Base-by-base conservation (phyloP, 2,329 filamentous ascomycete genomes). In the Aspergillus carbonarius region DNA sequence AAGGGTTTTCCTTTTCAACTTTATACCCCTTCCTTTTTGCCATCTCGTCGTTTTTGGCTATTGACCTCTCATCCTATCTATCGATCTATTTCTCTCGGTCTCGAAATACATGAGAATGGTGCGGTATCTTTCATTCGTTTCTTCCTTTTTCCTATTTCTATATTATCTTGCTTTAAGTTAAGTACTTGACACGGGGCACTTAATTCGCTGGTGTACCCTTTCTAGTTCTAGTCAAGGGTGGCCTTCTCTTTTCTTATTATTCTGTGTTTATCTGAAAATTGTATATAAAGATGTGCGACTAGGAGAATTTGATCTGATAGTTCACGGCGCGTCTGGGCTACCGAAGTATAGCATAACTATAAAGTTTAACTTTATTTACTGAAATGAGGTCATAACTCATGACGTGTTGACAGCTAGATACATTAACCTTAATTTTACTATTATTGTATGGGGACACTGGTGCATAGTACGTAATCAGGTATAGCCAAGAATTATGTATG, bases 21-120 rank as follows among this genome's bases (percentile, higher is more conserved):
- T 58, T 62, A 62, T 62, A 60, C 56, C 61, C 59, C 50, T 55
- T 60, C 42, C 30, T 49, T 54, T 46, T 50, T 44, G 46, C 7
- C 30, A 35, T 50, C 42, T 40, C 15, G 15, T 55, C 48, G 44
- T 23, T 37, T 49, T 17, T 39, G n/a, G 40, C 39, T 32, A 30
- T 37, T 42, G 42, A 30, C 20, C n/a, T 39, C n/a, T 39, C n/a
- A n/a, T 39, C 13, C 42, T 30, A 30, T 44, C 44, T 55, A 32
- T 44, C 25, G 9, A 40, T 34, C 27, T 34, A 23, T 54, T 48
- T 17, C 42, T 49, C 35, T 34, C 20, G 20, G 39, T 18, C 39
- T 7, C 23, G 18, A 42, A 42, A 23, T 23, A 42, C 18, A 42
- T 42, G 39, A 42, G 39, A 42, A 42, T 42, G 39, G 39, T 42